These are phyloP conservation scores for Chlorencoelia australis DNA, from an alignment of 2,329 filamentous ascomycete genomes.

Conservation along the genomic window DNA sequence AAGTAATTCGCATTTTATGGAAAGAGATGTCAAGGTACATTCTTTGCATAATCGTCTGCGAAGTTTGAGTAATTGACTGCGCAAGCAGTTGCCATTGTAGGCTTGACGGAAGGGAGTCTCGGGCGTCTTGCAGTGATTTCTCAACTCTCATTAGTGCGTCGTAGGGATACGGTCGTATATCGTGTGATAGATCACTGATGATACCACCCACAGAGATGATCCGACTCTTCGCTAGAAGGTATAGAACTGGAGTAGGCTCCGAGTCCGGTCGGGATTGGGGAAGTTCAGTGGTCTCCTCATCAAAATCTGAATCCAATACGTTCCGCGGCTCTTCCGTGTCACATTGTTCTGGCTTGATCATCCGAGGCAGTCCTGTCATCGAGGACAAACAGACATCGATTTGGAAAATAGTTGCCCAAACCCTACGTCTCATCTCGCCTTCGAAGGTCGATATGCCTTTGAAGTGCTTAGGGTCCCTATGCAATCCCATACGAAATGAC, in stretches of 20 bases:
- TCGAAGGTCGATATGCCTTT: conserved; percentile 40
- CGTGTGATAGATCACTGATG: too few species aligned
- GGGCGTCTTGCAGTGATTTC: too few species aligned
- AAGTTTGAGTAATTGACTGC: too few species aligned
- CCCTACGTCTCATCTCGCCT: conserved; percentile 52
- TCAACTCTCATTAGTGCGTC: too few species aligned
- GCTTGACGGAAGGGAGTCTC: too few species aligned
- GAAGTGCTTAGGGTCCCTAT: conserved; percentile 40
- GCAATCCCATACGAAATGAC: conserved; percentile 47
- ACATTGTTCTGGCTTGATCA: conserved; percentile 28
- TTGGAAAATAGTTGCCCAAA: conserved; percentile 44
- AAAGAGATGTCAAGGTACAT: too few species aligned
- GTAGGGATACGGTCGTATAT: too few species aligned
- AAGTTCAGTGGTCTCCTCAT: conserved; percentile 26
- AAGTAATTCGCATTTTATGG: too few species aligned
- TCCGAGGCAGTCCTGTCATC: conserved; percentile 55
- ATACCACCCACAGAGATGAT: conserved; percentile 25
- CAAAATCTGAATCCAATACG: conserved; percentile 31
- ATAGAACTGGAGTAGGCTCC: conserved; percentile 19
- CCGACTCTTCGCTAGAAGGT: conserved; percentile 15
- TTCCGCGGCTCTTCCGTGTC: conserved; percentile 32
- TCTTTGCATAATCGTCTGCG: too few species aligned
- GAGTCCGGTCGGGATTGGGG: conserved; percentile 23
- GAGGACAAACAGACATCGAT: conserved; percentile 55
- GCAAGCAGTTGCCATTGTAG: too few species aligned